Evolutionary conservation across 495 filamentous ascomycete species (phyloP).

Genomic region (Tuber borchii): DNA sequence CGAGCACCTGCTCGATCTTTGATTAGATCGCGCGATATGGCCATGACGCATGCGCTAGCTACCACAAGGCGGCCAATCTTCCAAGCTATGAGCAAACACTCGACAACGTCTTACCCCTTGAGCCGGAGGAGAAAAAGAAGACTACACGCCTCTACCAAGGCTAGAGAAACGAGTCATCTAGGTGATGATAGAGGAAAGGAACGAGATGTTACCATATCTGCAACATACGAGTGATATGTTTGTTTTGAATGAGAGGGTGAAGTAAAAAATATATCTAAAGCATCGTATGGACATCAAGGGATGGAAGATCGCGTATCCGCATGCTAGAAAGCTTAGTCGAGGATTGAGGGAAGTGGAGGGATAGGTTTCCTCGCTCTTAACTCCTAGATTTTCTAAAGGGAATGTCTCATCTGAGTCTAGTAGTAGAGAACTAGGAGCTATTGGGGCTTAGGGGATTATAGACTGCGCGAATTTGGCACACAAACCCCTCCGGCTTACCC

Average conservation of each 20-base stretch:
- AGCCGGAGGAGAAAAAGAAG: not conserved
- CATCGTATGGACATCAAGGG: not conserved
- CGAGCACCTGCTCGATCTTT: not conserved
- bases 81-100: not conserved
- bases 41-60: not conserved
- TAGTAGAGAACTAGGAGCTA: not conserved
- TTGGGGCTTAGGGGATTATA: not conserved
- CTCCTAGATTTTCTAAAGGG: not conserved
- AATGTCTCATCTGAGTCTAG: not conserved
- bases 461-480: not conserved
- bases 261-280: not conserved
- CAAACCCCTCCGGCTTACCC: no score
- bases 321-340: no score
- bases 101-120: not conserved
- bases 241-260: not conserved
- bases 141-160: not conserved
- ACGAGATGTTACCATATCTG: not conserved
- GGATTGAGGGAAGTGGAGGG: no score
- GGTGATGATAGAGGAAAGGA: not conserved
- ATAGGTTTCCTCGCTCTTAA: no score
- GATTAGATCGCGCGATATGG: not conserved
- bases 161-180: not conserved
- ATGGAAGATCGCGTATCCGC: not conserved
- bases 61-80: not conserved
- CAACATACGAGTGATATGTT: not conserved